These are phyloP conservation scores for Cordyceps militaris DNA, from an alignment of 2,329 filamentous ascomycete genomes.

Conservation along the genomic window DNA sequence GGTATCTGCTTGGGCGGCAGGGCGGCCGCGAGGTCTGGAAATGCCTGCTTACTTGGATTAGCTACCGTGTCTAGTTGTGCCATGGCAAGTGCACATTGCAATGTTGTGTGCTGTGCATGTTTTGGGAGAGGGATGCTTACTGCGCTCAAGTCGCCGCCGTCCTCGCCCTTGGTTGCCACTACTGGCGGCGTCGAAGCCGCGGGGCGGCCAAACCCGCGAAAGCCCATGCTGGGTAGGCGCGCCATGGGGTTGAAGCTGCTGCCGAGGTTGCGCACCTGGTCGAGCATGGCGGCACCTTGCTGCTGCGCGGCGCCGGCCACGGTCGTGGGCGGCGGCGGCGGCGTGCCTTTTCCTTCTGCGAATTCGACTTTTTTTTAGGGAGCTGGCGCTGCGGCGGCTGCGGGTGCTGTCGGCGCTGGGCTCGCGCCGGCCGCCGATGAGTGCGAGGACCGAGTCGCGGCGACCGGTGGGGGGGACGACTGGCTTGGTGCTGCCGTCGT, in stretches of 20 bases:
- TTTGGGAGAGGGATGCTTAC: constrained; percentile 33
- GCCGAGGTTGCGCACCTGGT: constrained; percentile 74
- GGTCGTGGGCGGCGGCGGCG: constrained; percentile 9
- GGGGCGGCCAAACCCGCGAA: constrained; percentile 64
- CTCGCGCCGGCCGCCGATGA: constrained; percentile 70
- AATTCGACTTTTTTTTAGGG: constrained; percentile 52
- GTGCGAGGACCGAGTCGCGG: constrained; percentile 56
- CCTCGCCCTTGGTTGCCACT: constrained; percentile 30
- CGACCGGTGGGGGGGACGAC: too few species aligned
- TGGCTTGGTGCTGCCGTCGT: constrained; percentile 27
- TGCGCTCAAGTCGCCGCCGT: constrained; percentile 50
- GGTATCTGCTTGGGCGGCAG: constrained; percentile 48
- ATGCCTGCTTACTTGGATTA: constrained; percentile 37
- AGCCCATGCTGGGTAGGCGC: constrained; percentile 64
- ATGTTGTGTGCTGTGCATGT: not conserved
- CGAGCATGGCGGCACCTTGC: constrained; percentile 55
- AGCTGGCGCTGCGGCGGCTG: constrained; percentile 57
- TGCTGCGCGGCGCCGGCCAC: constrained; percentile 25
- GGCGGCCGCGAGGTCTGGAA: constrained; percentile 50
- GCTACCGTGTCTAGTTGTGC: not conserved
- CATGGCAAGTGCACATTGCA: too few species aligned
- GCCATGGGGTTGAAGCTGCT: constrained; percentile 78
- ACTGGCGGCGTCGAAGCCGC: constrained; percentile 26
- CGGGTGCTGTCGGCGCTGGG: constrained; percentile 67
- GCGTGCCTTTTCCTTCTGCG: constrained; percentile 28